Base-by-base conservation (phyloP, 108 stramenopile species). In the Craspedostauros australis region DNA sequence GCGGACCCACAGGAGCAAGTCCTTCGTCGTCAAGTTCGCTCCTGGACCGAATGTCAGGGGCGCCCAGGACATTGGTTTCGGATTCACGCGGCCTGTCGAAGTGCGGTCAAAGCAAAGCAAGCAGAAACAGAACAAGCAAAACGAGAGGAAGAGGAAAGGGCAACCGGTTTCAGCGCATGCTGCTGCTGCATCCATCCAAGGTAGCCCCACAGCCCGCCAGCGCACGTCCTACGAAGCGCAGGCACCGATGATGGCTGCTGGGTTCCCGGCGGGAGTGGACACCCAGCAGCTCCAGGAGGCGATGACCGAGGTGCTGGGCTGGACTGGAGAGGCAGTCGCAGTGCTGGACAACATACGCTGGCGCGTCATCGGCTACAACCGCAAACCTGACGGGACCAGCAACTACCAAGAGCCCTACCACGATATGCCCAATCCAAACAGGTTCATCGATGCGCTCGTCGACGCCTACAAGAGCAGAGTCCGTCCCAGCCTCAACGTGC, bases 1-100 rank as follows among this genome's bases (percentile, higher is more conserved):
- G 18, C 90, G 90, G 62, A 93, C 90, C 64, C 88, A 90, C 92
- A 93, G 52, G 82, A 78, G 26, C 78, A 88, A 66, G 67, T 71
- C n/a, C 23, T 93, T 93, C 53, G 50, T 67, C 4, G 40, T 93
- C 38, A 33, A 77, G 54, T 62, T 93, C 9, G 69, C 59, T 28
- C 60, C 86, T 0, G 82, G 78, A 31, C 50, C 59, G 4, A 46
- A 73, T 20, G 40, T 68, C 15, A 66, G 72, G 29, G 49, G 49
- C 26, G 55, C 77, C 47, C 49, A 61, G 31, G 88, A 90, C 48
- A 65, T 90, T 36, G 84, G 84, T 40, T 82, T 84, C 20, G 82
- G 52, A 12, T 72, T 50, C 19, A 80, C 78, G 23, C 76, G 70
- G 31, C 40, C 86, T 14, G 83, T 93, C n/a, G 61, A 70, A 16